Evolutionary conservation across 345 rosid genomes (phyloP).

Genomic region (Hypericum androsaemum): DNA sequence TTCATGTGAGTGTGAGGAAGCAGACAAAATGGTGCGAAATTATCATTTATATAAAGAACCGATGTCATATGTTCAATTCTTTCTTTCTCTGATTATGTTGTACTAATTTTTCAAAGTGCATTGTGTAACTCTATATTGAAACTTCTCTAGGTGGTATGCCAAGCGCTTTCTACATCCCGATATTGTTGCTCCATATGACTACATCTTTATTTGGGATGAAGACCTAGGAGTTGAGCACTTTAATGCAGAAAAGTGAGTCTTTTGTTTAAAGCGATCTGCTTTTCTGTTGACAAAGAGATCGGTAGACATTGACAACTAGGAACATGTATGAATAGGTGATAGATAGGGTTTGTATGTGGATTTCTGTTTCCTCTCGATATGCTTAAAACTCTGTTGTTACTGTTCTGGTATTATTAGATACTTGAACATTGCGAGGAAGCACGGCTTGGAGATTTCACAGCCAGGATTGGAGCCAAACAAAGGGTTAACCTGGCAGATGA

Average conservation of each 20-base stretch:
- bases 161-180: slow-evolving; percentile 97
- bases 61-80: slow-evolving; percentile 9
- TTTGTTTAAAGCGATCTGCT: slow-evolving; percentile 2
- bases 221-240: slow-evolving; percentile 93
- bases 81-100: background rate
- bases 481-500: slow-evolving; percentile 93
- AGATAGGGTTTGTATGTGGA: no score
- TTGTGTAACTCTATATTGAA: slow-evolving; percentile 4
- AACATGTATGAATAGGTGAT: no score
- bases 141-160: slow-evolving; percentile 75
- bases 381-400: background rate
- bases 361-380: no score
- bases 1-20: slow-evolving; percentile 62
- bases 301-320: no score
- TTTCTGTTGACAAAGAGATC: no score
- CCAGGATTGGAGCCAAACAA: slow-evolving; percentile 92
- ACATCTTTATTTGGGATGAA: slow-evolving; percentile 95
- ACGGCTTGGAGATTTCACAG: slow-evolving; percentile 87
- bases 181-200: slow-evolving; percentile 70
- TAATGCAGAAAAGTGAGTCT: slow-evolving; percentile 56
- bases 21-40: slow-evolving; percentile 78
- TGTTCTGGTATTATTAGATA: slow-evolving; percentile 40
- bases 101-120: slow-evolving; percentile 6
- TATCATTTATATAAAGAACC: background rate
- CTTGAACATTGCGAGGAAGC: slow-evolving; percentile 65